Base-by-base conservation (phyloP, 176 grass and related monocot species). In the Ampelocalamus luodianensis region DNA sequence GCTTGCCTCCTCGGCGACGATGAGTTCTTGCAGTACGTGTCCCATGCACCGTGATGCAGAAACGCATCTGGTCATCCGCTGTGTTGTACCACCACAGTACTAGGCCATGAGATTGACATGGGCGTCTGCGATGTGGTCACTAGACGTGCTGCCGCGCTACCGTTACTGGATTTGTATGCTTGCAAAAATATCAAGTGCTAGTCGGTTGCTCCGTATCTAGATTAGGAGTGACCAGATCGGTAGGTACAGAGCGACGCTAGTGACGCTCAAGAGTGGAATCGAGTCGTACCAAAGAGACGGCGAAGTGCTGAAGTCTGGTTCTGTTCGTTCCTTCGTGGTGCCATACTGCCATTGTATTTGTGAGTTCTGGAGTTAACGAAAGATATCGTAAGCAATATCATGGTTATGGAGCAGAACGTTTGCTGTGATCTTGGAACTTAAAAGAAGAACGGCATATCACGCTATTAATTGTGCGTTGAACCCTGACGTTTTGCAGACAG, bases 21-120 rank as follows among this genome's bases (percentile, higher is more conserved):
- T 6, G 91, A 93, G 58, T 98, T 98, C 87, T 63, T 95, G 89
- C 75, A 61, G 39, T 93, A 89, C 48, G 96, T 89, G 20, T 89
- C 86, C 69, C 83, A 62, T 44, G 82, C 83, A 1, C 63, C 34
- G 20, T 90, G 78, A 80, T 70, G 83, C 45, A 22, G 86, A 4
- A 83, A 37, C 70, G 64, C 78, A 42, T n/a, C 70, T 62, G 38
- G 23, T 12, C 45, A 48, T 14, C 45, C 20, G n/a, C 45, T 54
- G 4, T 63, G 68, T 22, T 59, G 68, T 72, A n/a, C 23, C 11
- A 5, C 12, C 27, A 81, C 51, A 20, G 66, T 37, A 22, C 15
- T 43, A 72, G 56, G 16, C 69, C 54, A 10, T 34, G 34, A 74
- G 56, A 74, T 74, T 63, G 81, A 62, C 81, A 48, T 27, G 68